Evolutionary conservation across 257 asterid species (phyloP), one percentile per base, ranked within the genome.

Genomic region (Solanum ossicruentum): DNA sequence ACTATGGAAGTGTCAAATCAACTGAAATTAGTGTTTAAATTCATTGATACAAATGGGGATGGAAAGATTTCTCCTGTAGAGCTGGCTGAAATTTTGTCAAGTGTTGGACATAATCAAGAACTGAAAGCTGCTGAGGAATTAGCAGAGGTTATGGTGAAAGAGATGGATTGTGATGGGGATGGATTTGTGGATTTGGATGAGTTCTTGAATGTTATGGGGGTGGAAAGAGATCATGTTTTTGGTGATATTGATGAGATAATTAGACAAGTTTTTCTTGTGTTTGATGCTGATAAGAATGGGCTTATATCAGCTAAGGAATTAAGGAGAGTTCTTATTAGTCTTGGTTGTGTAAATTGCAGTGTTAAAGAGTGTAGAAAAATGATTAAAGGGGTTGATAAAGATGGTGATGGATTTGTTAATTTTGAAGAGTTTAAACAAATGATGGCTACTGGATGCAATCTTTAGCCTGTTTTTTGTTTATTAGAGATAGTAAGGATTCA

Each of bases 341-440:
- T 94, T 85, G 93, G 95, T 52, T 90, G 90, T 85, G 89, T 86
- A 3, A 88, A 89, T 9, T 91, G 87, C 73, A 91, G 91, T 66
- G 73, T 89, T 32, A 83, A 61, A 55, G 90, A 93, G 69, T 94
- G 98, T 83, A 58, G 84, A 11, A 84, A 85, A 49, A 94, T 94
- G 98, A 93, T 94, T 85, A 82, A 85, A 85, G 92, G 91, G 45
- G 92, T 92, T n/a, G 97, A 92, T 75, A 91, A 82, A 58, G 93
- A 94, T 85, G 94, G 94, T 16, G 97, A 93, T 90, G 97, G 98
- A 32, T 91, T 86, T 88, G 95, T 94, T 39, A 85, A 84, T 86
- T 92, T 93, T 82, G 90, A 94, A 23, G 95, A 92, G 71, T 93
- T 94, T 83, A 92, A 91, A 89, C 8, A 23, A 57, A 93, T 94